phyloP scores from a whole-genome alignment of 2,329 filamentous ascomycete genomes.

The Fusarium staphyleae region DNA sequence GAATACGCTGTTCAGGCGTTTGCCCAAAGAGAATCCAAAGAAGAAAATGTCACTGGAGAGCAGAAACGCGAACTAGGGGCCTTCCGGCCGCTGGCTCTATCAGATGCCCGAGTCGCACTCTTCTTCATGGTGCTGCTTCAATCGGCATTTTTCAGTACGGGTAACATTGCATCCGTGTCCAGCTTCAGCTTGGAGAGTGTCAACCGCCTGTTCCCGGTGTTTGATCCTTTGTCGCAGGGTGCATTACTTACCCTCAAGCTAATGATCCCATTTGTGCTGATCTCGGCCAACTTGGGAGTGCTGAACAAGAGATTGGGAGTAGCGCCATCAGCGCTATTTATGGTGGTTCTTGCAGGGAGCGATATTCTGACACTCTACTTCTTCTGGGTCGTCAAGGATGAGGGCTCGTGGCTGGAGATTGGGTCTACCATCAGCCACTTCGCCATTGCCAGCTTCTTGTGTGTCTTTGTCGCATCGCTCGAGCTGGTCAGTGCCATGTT shows the following conservation, averaged over 20 bases:
- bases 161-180: constrained; percentile 92
- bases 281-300: constrained; percentile 93
- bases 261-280: constrained; percentile 89
- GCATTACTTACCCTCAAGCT: constrained; percentile 88
- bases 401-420: constrained; percentile 97
- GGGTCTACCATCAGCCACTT: constrained; percentile 97
- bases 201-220: constrained; percentile 84
- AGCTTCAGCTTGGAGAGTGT: constrained; percentile 95
- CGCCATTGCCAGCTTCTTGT: constrained; percentile 86
- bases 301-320: constrained; percentile 85
- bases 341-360: constrained; percentile 89
- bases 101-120: constrained; percentile 86
- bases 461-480: constrained; percentile 87
- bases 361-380: constrained; percentile 94
- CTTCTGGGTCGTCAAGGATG: constrained; percentile 97
- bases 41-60: constrained; percentile 25
- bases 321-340: constrained; percentile 88
- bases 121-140: constrained; percentile 97
- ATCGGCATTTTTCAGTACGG: constrained; percentile 95
- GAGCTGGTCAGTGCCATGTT: constrained; percentile 87
- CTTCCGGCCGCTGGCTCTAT: constrained; percentile 74
- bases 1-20: constrained; percentile 72
- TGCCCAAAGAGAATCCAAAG: constrained; percentile 33
- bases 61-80: constrained; percentile 22
- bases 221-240: constrained; percentile 91